Evolutionary conservation across 805 yeast genomes (phyloP).

Genomic region (Komagataella mondaviorum): DNA sequence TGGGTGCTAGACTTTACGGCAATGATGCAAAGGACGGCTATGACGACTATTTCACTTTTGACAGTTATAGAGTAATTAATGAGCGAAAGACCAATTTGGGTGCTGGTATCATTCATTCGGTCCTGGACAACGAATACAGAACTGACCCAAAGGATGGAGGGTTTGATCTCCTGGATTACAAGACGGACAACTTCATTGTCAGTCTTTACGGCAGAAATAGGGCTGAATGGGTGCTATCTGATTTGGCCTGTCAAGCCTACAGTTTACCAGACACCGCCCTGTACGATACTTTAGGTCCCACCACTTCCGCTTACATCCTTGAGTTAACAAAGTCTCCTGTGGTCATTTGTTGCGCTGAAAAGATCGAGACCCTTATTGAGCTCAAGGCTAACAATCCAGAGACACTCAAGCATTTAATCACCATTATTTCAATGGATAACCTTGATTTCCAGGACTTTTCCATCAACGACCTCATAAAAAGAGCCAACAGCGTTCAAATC

Average conservation of each 20-base stretch:
- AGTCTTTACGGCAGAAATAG: constrained; percentile 45
- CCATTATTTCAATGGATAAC: constrained; percentile 43
- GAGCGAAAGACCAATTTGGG: constrained; percentile 34
- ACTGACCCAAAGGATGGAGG: constrained; percentile 8
- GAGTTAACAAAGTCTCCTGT: constrained; percentile 46
- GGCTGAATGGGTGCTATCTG: constrained; percentile 58
- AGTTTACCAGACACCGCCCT: constrained; percentile 39
- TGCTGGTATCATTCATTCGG: constrained; percentile 35
- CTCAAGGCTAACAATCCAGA: constrained; percentile 22
- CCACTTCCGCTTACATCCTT: constrained; percentile 51
- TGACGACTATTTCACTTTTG: constrained; percentile 26
- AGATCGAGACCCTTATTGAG: constrained; percentile 32
- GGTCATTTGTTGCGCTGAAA: constrained; percentile 37
- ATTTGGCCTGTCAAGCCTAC: constrained; percentile 52
- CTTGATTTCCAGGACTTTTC: constrained; percentile 17
- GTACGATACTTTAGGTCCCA: constrained; percentile 45
- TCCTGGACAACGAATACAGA: constrained; percentile 10
- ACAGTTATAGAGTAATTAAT: constrained; percentile 27
- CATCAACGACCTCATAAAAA: constrained; percentile 11
- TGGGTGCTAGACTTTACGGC: constrained; percentile 23
- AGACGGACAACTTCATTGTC: constrained; percentile 25
- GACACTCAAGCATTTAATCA: constrained; percentile 26
- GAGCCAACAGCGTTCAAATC: constrained; percentile 12
- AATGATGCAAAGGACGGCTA: constrained; percentile 19
- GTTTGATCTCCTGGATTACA: not conserved